Conservation (phyloP, 2,329 filamentous ascomycete genomes). For the Fusarium hostae region DNA sequence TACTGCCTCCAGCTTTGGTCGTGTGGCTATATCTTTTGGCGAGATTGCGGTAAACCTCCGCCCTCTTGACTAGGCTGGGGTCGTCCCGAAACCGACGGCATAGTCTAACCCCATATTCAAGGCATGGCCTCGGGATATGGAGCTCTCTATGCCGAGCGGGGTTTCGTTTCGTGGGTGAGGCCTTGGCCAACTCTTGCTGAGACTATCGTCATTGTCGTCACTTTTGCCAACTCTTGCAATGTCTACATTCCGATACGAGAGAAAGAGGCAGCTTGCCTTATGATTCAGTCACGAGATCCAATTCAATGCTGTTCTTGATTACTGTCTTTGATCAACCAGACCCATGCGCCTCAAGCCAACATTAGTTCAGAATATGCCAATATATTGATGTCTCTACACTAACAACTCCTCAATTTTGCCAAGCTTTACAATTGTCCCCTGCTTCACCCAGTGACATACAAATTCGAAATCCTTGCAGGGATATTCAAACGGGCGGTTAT, state of each 20-base stretch:
- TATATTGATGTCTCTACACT: neutral
- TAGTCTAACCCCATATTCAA: slow-evolving; percentile 13
- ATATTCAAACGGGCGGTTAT: slow-evolving; percentile 9
- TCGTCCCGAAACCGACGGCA: slow-evolving; percentile 13
- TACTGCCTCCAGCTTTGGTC: slow-evolving; percentile 1
- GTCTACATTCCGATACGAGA: neutral
- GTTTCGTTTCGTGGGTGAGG: neutral
- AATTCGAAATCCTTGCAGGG: neutral
- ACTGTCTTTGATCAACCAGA: neutral
- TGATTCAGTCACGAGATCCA: neutral
- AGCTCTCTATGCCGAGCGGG: slow-evolving; percentile 23
- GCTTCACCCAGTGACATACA: slow-evolving; percentile 9
- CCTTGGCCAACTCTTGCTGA: slow-evolving; percentile 4
- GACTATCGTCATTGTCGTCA: slow-evolving; percentile 29
- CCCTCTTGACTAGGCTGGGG: slow-evolving; percentile 9
- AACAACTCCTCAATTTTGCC: slow-evolving; percentile 1
- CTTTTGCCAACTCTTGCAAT: slow-evolving; percentile 16
- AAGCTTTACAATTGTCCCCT: slow-evolving; percentile 9
- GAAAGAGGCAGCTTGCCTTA: slow-evolving; percentile 8
- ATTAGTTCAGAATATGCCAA: neutral
- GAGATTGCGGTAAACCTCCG: slow-evolving; percentile 19
- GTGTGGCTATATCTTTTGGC: slow-evolving; percentile 21
- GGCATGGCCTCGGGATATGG: slow-evolving; percentile 28
- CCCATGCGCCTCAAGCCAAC: neutral
- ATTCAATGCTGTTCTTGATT: neutral